phyloP scores from a whole-genome alignment of 768 basidiomycete genomes.

The Phanerodontia chrysosporium region DNA sequence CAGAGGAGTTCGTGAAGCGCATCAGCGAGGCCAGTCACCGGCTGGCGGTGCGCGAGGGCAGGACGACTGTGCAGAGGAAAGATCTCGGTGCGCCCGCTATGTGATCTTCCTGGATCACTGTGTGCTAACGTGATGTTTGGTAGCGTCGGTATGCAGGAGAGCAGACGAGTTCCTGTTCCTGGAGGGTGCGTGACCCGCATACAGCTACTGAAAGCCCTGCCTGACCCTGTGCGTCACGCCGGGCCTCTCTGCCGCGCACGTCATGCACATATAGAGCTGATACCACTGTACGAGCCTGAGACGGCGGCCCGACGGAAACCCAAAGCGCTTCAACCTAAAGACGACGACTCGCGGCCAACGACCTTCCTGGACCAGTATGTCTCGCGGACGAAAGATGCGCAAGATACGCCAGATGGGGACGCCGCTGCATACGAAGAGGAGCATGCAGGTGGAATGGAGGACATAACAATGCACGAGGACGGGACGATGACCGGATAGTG shows the following conservation, averaged over 20 bases:
- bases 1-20: constrained; percentile 84
- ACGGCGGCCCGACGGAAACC: constrained; percentile 41
- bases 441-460: constrained; percentile 21
- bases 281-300: constrained; percentile 47
- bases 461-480: constrained; percentile 54
- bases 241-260: not conserved
- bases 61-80: constrained; percentile 71
- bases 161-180: constrained; percentile 77
- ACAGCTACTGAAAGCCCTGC: no score
- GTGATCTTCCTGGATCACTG: not conserved
- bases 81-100: constrained; percentile 63
- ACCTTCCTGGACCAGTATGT: constrained; percentile 52
- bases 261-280: constrained; percentile 42
- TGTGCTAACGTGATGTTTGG: not conserved
- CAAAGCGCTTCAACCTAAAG: constrained; percentile 25
- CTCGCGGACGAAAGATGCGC: constrained; percentile 16
- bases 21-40: constrained; percentile 68
- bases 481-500: constrained; percentile 46
- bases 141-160: constrained; percentile 59
- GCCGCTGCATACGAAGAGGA: constrained; percentile 16
- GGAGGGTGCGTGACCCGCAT: constrained; percentile 46
- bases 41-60: constrained; percentile 65
- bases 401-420: constrained; percentile 8
- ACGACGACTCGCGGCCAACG: constrained; percentile 20
- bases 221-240: not conserved